phyloP scores from a whole-genome alignment of 208 protist genomes.

The Eutreptiella sp. region DNA sequence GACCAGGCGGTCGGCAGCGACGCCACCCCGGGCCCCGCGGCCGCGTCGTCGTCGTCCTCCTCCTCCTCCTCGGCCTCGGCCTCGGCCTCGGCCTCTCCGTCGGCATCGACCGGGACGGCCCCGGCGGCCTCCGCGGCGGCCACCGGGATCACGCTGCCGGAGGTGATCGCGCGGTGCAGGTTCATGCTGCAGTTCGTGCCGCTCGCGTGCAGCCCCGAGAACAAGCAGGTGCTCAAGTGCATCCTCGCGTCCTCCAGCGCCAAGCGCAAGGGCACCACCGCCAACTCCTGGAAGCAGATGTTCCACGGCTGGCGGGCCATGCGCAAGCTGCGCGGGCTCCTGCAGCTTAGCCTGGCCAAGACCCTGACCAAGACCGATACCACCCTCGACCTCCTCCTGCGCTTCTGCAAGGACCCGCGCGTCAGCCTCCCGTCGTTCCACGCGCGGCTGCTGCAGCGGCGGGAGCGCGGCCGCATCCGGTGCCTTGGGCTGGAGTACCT shows the following conservation, averaged over 20 bases:
- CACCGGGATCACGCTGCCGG: too few species aligned
- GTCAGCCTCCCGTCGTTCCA: not conserved
- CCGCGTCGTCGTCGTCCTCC: too few species aligned
- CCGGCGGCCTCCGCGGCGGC: too few species aligned
- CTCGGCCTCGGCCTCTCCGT: too few species aligned
- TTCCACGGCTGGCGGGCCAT: slow-evolving; percentile 14
- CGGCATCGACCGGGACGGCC: too few species aligned
- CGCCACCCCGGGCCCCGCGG: too few species aligned
- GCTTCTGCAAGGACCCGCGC: not conserved
- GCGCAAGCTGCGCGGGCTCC: slow-evolving; percentile 16
- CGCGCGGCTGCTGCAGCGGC: not conserved
- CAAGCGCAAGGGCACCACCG: not conserved
- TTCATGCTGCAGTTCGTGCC: slow-evolving; percentile 4
- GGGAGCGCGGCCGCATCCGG: slow-evolving; percentile 1
- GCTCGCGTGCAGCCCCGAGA: not conserved
- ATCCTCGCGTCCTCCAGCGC: not conserved
- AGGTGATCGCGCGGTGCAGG: slow-evolving; percentile 7
- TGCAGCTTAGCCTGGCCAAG: not conserved
- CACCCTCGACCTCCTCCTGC: slow-evolving; percentile 2
- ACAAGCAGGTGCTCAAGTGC: slow-evolving; percentile 13
- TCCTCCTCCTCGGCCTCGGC: too few species aligned
- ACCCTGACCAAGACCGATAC: not conserved
- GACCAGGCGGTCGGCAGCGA: too few species aligned
- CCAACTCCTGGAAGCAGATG: slow-evolving; percentile 5
- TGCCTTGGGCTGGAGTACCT: slow-evolving; percentile 1